Evolutionary conservation across 2,329 filamentous ascomycete species (phyloP).

Genomic region (Xylaria sp.): DNA sequence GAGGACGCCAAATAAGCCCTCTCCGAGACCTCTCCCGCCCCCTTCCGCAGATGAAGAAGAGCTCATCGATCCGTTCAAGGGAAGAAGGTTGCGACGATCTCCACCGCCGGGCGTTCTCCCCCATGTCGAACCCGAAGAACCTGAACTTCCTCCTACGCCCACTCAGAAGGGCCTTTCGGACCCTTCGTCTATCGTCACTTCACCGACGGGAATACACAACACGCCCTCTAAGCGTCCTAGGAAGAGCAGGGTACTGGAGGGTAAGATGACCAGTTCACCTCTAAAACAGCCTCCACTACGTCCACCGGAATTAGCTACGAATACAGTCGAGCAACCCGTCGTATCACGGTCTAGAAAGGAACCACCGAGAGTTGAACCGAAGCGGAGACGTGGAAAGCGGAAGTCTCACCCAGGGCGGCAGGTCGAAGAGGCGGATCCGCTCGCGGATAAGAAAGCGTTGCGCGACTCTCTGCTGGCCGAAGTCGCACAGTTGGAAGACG

Average conservation of each 20-base stretch:
- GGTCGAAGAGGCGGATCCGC: slow-evolving; percentile 55
- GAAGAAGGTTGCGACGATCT: slow-evolving; percentile 53
- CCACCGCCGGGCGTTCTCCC: slow-evolving; percentile 52
- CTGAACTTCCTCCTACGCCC: slow-evolving; percentile 71
- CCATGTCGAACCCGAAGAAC: slow-evolving; percentile 60
- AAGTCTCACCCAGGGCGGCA: slow-evolving; percentile 55
- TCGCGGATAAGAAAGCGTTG: slow-evolving; percentile 62
- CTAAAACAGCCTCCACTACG: slow-evolving; percentile 58
- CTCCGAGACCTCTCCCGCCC: slow-evolving; percentile 60
- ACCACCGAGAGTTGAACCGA: slow-evolving; percentile 32
- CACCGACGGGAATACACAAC: slow-evolving; percentile 69
- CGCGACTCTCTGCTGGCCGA: slow-evolving; percentile 67
- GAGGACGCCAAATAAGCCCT: slow-evolving; percentile 57
- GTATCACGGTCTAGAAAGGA: slow-evolving; percentile 26
- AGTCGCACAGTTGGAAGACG: slow-evolving; percentile 66
- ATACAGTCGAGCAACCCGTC: slow-evolving; percentile 17
- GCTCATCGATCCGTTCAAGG: slow-evolving; percentile 56
- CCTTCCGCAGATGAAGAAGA: slow-evolving; percentile 58
- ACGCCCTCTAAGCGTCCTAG: slow-evolving; percentile 64
- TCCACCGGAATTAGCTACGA: slow-evolving; percentile 38
- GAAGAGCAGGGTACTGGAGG: slow-evolving; percentile 55
- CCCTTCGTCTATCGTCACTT: slow-evolving; percentile 62
- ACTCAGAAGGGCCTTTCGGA: slow-evolving; percentile 62
- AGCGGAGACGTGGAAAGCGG: slow-evolving; percentile 37
- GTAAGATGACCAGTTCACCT: slow-evolving; percentile 60